These are phyloP conservation scores for Madurella mycetomatis DNA, from an alignment of 2,329 filamentous ascomycete species.

Conservation along the genomic window DNA sequence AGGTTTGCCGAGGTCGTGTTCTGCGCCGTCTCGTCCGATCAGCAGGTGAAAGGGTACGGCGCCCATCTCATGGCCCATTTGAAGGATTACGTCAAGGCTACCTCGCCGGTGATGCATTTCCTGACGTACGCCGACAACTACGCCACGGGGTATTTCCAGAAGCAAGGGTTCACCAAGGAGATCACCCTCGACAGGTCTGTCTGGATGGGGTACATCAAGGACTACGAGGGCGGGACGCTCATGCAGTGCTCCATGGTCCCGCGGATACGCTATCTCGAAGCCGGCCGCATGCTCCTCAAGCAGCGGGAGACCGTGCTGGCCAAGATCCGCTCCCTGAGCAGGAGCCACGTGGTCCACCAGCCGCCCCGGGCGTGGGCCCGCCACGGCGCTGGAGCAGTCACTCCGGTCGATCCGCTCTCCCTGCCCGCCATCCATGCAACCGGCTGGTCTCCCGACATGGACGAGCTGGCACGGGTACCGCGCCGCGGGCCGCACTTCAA, in stretches of 20 bases:
- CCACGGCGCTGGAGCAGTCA: conserved; percentile 35
- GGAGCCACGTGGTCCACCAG: conserved; percentile 77
- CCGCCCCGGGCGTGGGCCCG: conserved; percentile 80
- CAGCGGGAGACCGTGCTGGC: conserved; percentile 93
- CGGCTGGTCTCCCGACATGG: conserved; percentile 96
- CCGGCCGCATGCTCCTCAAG: conserved; percentile 87
- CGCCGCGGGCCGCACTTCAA: conserved; percentile 95
- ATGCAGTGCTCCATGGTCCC: conserved; percentile 99
- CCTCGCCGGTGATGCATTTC: conserved; percentile 96
- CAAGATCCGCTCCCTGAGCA: conserved; percentile 87
- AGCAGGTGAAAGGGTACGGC: conserved; percentile 98
- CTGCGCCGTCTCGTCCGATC: conserved; percentile 93
- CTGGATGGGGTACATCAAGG: conserved; percentile 99
- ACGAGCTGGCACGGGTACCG: conserved; percentile 86
- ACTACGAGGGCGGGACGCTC: conserved; percentile 96
- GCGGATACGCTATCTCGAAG: conserved; percentile 88
- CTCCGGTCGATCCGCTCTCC: conserved; percentile 74
- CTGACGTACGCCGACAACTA: conserved; percentile 98
- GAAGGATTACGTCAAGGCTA: conserved; percentile 97
- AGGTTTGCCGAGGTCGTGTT: conserved; percentile 98
- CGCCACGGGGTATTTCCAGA: conserved; percentile 98
- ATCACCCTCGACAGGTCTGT: conserved; percentile 84
- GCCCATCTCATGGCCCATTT: conserved; percentile 97
- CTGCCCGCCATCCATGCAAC: conserved; percentile 88
- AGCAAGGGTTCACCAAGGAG: conserved; percentile 98